Evolutionary conservation across 169 alveolate species (phyloP).

Genomic region (Plasmodium yoelii): DNA sequence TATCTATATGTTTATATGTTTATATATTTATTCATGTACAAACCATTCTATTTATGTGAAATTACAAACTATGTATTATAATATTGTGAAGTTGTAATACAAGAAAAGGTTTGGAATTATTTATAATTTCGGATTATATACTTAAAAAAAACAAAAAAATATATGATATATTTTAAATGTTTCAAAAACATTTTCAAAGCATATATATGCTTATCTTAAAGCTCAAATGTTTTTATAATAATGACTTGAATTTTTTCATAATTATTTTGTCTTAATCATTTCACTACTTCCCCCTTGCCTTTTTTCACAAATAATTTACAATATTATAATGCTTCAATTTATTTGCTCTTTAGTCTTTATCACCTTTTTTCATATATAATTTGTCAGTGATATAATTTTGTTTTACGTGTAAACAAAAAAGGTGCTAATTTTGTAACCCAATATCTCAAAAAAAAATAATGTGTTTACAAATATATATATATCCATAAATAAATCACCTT

Average conservation of each 20-base stretch:
- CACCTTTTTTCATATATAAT: not conserved
- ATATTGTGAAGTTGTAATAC: not conserved
- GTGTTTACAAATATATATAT: no score
- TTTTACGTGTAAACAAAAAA: no score
- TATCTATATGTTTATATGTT: slow-evolving; percentile 1
- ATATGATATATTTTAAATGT: slow-evolving; percentile 3
- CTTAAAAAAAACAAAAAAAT: not conserved
- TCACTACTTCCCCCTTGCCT: not conserved
- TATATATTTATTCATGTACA: not conserved
- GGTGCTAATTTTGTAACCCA: no score
- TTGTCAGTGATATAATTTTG: no score
- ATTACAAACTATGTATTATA: not conserved
- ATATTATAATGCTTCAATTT: no score
- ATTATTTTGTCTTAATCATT: not conserved
- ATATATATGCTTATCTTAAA: not conserved
- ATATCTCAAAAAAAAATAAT: no score
- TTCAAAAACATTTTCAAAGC: not conserved
- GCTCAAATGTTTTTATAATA: not conserved
- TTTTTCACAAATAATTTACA: not conserved
- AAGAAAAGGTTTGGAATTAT: not conserved
- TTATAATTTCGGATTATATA: slow-evolving; percentile 9
- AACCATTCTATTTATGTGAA: not conserved
- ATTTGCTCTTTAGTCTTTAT: not conserved
- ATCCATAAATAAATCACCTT: no score
- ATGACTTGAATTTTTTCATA: not conserved